phyloP scores from a whole-genome alignment of 805 yeast species.

The Komagataella phaffii region DNA sequence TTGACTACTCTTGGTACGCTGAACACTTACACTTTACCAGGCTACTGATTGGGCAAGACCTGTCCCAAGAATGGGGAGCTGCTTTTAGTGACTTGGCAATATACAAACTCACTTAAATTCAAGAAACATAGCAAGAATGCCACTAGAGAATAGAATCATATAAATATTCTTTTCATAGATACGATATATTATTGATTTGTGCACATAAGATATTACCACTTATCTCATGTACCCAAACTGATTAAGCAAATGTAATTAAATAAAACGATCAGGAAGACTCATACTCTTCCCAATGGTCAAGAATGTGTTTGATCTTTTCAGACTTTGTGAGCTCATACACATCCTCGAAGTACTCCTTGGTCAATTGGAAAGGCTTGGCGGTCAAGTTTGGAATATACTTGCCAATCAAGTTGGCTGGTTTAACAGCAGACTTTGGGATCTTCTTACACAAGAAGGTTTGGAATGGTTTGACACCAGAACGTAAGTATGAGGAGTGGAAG shows the following conservation, averaged over 20 bases:
- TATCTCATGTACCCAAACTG: constrained; percentile 3
- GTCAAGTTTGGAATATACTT: constrained; percentile 98
- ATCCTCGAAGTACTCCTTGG: constrained; percentile 94
- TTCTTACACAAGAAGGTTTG: constrained; percentile 94
- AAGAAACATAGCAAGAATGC: background rate
- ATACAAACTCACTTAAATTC: background rate
- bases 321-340: constrained; percentile 87
- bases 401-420: constrained; percentile 84
- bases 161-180: background rate
- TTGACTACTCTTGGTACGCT: background rate
- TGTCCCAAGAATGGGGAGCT: constrained; percentile 9
- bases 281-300: constrained; percentile 93
- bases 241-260: background rate
- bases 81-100: constrained; percentile 13
- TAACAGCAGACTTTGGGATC: constrained; percentile 88
- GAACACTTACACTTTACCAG: background rate
- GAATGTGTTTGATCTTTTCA: constrained; percentile 76
- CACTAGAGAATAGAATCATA: background rate
- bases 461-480: constrained; percentile 98
- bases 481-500: constrained; percentile 97
- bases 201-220: constrained; percentile 7
- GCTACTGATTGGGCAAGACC: constrained; percentile 1
- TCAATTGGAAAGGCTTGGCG: constrained; percentile 90
- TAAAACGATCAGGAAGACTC: constrained; percentile 26
- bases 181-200: background rate